phyloP scores from a whole-genome alignment of 1,284 basidiomycete genomes.

The Neolentinus lepideus region DNA sequence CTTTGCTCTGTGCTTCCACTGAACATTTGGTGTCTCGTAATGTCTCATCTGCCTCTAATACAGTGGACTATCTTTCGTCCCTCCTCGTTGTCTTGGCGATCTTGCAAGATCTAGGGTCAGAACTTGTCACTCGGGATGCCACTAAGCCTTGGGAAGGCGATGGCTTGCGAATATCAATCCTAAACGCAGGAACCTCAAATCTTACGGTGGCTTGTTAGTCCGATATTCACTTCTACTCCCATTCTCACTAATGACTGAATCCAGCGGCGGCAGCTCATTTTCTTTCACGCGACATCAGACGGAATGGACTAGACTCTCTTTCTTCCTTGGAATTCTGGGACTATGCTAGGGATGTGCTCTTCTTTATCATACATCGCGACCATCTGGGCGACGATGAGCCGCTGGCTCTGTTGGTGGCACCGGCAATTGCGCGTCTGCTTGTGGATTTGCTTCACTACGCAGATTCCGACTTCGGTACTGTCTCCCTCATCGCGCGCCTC shows the following conservation, averaged over 20 bases:
- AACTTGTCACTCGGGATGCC: neutral
- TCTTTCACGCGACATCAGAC: constrained; percentile 22
- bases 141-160: constrained; percentile 15
- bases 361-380: constrained; percentile 36
- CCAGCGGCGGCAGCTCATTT: constrained; percentile 47
- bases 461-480: constrained; percentile 27
- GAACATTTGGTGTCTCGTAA: constrained; percentile 13
- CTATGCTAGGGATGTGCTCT: constrained; percentile 40
- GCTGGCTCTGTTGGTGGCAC: constrained; percentile 39
- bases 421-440: constrained; percentile 43
- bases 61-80: constrained; percentile 19
- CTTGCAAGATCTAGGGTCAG: constrained; percentile 9
- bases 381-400: constrained; percentile 37
- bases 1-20: constrained; percentile 21
- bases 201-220: constrained; percentile 27
- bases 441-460: constrained; percentile 25
- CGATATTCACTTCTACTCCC: neutral
- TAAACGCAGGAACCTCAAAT: constrained; percentile 18
- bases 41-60: constrained; percentile 5
- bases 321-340: constrained; percentile 45
- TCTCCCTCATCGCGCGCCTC: neutral
- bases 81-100: constrained; percentile 23
- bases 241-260: constrained; percentile 3
- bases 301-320: constrained; percentile 25
- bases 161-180: constrained; percentile 22